A percentile compares a stretch with the other conserved stretches of the same genome.
These are phyloP conservation scores for Ballota nigra DNA, from an alignment of 257 asterid species.

Conservation along the genomic window DNA sequence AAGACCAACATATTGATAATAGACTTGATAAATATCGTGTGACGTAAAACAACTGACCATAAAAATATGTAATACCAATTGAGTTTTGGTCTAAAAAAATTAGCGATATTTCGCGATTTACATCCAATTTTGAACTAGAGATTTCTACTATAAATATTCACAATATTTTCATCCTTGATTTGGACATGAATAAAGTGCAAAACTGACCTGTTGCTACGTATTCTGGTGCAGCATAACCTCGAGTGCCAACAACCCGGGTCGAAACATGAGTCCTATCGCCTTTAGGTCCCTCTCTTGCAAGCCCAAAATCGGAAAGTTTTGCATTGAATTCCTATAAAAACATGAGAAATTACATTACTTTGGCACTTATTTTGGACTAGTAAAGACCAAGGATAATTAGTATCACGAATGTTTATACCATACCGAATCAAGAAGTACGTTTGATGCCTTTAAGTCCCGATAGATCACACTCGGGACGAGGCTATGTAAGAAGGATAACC, in stretches of 20 bases:
- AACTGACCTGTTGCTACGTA: constrained; percentile 48
- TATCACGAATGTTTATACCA: background rate
- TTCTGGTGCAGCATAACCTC: constrained; percentile 64
- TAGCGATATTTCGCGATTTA: too few species aligned
- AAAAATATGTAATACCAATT: too few species aligned
- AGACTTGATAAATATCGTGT: too few species aligned
- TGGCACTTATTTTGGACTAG: background rate
- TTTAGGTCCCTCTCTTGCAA: constrained; percentile 54
- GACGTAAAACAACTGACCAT: too few species aligned
- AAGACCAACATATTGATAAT: too few species aligned
- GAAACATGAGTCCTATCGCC: constrained; percentile 59
- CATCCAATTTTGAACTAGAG: too few species aligned
- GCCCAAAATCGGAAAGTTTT: constrained; percentile 58
- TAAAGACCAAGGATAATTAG: background rate
- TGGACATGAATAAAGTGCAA: background rate
- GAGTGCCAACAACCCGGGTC: constrained; percentile 51
- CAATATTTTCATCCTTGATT: too few species aligned
- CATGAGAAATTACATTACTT: background rate
- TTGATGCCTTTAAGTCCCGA: constrained; percentile 56
- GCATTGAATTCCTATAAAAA: constrained; percentile 46
- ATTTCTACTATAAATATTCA: too few species aligned
- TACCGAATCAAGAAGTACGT: constrained; percentile 57
- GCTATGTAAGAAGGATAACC: constrained; percentile 48
- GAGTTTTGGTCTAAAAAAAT: too few species aligned
- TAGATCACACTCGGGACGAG: constrained; percentile 51